Evolutionary conservation across 768 basidiomycete genomes (phyloP).

Genomic region (Exidia glandulosa): DNA sequence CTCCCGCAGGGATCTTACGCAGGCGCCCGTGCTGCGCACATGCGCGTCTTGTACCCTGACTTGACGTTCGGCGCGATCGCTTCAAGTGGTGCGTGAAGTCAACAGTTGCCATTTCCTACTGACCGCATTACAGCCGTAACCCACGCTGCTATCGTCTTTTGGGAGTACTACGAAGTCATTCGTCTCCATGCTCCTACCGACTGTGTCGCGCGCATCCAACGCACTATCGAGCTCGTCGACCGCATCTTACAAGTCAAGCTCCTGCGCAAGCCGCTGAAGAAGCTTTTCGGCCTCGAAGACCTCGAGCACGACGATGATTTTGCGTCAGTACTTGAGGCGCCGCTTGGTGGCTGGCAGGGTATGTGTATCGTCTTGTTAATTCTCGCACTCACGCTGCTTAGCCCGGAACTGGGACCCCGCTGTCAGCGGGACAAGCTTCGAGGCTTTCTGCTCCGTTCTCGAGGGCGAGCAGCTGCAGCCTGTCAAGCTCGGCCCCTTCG

Average conservation of each 20-base stretch:
- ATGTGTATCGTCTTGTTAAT: no score
- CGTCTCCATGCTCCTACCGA: slow-evolving; percentile 52
- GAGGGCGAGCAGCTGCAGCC: slow-evolving; percentile 7
- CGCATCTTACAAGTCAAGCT: slow-evolving; percentile 37
- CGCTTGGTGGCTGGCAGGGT: slow-evolving; percentile 22
- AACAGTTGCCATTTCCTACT: background rate
- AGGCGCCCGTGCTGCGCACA: slow-evolving; percentile 87
- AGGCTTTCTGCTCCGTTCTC: slow-evolving; percentile 55
- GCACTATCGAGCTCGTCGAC: slow-evolving; percentile 52
- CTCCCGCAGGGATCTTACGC: slow-evolving; percentile 68
- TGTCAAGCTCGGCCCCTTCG: slow-evolving; percentile 1
- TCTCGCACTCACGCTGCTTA: no score
- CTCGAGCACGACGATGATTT: slow-evolving; percentile 72
- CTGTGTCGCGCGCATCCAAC: slow-evolving; percentile 49
- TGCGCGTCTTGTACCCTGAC: slow-evolving; percentile 78
- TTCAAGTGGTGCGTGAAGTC: slow-evolving; percentile 44
- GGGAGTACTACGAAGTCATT: slow-evolving; percentile 84
- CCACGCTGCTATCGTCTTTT: slow-evolving; percentile 69
- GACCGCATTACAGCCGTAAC: slow-evolving; percentile 49
- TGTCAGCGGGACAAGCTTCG: slow-evolving; percentile 50
- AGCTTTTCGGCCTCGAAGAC: slow-evolving; percentile 60
- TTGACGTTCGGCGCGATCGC: slow-evolving; percentile 87
- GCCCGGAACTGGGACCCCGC: slow-evolving; percentile 79
- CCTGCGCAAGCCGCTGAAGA: slow-evolving; percentile 47
- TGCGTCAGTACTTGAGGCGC: slow-evolving; percentile 52